Conservation (phyloP, 164 flowering plant species). For the Vitis amurensis region DNA sequence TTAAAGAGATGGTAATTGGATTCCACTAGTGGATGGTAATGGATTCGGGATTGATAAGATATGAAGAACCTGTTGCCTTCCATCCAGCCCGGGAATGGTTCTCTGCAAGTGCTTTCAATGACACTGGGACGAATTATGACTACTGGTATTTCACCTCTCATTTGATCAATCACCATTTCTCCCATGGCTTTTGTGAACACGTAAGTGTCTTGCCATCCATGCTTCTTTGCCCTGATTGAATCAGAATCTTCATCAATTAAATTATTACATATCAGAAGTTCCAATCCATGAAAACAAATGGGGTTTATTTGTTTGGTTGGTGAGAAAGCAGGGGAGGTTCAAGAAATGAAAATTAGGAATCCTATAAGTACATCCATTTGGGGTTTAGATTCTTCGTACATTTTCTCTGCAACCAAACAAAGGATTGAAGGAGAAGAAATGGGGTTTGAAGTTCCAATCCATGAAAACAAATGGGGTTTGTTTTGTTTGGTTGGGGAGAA, state of each 20-base stretch:
- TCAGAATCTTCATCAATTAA: too few relatives aligned
- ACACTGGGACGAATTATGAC: constrained; percentile 86
- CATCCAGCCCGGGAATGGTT: constrained; percentile 98
- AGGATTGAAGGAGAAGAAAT: too few relatives aligned
- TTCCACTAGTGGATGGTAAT: not conserved
- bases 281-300: not conserved
- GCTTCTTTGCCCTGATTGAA: constrained; percentile 64
- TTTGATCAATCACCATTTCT: constrained; percentile 79
- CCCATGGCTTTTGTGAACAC: constrained; percentile 98
- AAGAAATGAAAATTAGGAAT: not conserved
- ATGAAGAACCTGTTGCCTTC: constrained; percentile 76
- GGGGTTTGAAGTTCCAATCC: too few relatives aligned
- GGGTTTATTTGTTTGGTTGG: not conserved
- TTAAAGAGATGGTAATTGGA: not conserved
- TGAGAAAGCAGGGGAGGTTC: not conserved
- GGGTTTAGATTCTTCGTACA: not conserved
- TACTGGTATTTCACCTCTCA: constrained; percentile 79
- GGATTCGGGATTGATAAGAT: not conserved
- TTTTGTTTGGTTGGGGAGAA: too few relatives aligned
- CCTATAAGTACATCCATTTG: not conserved
- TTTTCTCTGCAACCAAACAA: too few relatives aligned
- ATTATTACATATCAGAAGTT: too few relatives aligned
- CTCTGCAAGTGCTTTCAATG: constrained; percentile 79
- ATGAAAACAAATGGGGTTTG: too few relatives aligned
- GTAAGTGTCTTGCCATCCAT: constrained; percentile 96